These are phyloP conservation scores for Cudoniella acicularis DNA, from an alignment of 495 filamentous ascomycete species.

Conservation along the genomic window DNA sequence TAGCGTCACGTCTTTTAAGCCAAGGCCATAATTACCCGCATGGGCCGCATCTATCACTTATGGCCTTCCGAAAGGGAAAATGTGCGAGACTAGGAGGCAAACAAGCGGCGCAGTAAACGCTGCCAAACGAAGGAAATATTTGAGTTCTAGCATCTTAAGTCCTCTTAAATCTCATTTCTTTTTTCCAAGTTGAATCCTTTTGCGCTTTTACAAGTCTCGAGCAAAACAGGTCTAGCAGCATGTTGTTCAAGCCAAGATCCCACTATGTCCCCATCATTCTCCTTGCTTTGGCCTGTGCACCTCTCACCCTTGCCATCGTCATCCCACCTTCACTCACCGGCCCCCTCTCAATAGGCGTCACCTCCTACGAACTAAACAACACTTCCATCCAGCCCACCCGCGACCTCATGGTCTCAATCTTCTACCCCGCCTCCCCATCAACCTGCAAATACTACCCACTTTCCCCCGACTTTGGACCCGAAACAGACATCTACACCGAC, in stretches of 20 bases:
- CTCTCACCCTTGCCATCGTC: neutral
- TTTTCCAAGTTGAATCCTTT: neutral
- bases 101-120: too few species aligned
- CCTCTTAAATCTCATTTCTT: too few species aligned
- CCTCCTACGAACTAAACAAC: neutral
- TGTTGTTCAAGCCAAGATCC: neutral
- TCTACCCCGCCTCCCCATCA: conserved; percentile 27
- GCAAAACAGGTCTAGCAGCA: neutral
- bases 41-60: too few species aligned
- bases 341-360: neutral
- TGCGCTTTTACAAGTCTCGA: neutral
- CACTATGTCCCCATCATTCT: neutral
- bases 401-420: conserved; percentile 33
- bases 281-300: too few species aligned
- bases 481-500: conserved; percentile 15
- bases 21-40: too few species aligned
- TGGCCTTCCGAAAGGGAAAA: too few species aligned
- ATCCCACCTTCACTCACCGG: neutral
- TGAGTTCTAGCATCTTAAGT: too few species aligned
- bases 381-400: conserved; percentile 14
- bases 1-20: too few species aligned
- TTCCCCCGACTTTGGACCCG: neutral
- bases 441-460: conserved; percentile 1
- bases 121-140: too few species aligned
- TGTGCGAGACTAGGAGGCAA: too few species aligned